These are phyloP conservation scores for Fusarium incarnatum DNA, from an alignment of 2,329 filamentous ascomycete species.

Conservation along the genomic window DNA sequence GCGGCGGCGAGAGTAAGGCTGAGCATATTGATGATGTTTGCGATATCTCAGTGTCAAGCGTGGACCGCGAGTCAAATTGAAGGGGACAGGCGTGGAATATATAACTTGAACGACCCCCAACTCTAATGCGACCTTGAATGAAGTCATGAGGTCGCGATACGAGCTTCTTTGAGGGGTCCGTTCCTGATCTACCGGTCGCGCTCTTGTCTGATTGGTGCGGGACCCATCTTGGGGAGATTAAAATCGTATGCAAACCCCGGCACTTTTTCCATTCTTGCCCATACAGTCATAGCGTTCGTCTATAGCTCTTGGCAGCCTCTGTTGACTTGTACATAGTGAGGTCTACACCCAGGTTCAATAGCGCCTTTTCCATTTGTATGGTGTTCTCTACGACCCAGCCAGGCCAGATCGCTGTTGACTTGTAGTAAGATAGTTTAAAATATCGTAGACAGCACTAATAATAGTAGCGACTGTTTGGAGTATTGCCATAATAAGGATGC, in stretches of 20 bases:
- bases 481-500: no score
- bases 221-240: neutral
- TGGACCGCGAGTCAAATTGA: neutral
- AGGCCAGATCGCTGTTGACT: no score
- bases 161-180: neutral
- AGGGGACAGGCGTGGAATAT: neutral
- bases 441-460: no score
- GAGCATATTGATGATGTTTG: neutral
- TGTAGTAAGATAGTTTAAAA: no score
- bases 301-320: no score
- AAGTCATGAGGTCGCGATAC: constrained; percentile 7
- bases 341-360: no score
- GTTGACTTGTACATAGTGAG: no score
- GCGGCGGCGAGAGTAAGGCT: neutral
- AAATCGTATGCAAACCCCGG: neutral
- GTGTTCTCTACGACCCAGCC: no score
- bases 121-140: neutral
- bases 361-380: no score
- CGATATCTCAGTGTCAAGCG: no score
- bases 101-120: neutral
- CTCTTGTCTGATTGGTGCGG: neutral
- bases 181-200: neutral
- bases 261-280: neutral
- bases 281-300: fast-evolving
- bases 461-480: no score